Percentiles rank a stretch among this genome's conserved stretches.
These are phyloP conservation scores for Zygosaccharomyces gambellarensis DNA, from an alignment of 805 yeast species.

Conservation along the genomic window DNA sequence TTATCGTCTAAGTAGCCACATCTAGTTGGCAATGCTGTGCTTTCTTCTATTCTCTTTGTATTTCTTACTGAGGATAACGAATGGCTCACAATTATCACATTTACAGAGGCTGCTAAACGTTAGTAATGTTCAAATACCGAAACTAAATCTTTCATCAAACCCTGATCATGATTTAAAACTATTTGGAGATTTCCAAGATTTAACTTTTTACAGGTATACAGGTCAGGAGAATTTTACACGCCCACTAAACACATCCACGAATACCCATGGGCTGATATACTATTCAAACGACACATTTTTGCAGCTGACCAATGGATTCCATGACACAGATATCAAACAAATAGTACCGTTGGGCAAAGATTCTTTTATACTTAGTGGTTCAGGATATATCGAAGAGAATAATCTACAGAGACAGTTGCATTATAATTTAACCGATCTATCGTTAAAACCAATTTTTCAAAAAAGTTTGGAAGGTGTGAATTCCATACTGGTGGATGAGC, in stretches of 20 bases:
- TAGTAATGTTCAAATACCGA: conserved; percentile 11
- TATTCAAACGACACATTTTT: conserved; percentile 27
- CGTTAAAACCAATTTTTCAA: conserved; percentile 27
- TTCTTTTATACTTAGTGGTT: conserved; percentile 34
- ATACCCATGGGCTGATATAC: conserved; percentile 21
- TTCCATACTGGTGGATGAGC: conserved; percentile 46
- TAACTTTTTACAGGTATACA: conserved; percentile 24
- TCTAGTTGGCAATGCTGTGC: conserved; percentile 2
- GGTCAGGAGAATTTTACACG: conserved; percentile 34
- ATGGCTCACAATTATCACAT: conserved; percentile 20
- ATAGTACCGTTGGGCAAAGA: conserved; percentile 32
- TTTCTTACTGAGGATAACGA: not conserved
- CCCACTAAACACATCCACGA: conserved; percentile 5
- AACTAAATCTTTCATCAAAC: conserved; percentile 13
- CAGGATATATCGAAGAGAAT: conserved; percentile 27
- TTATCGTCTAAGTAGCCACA: not conserved
- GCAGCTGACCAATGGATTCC: conserved; percentile 14
- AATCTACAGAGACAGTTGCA: conserved; percentile 32
- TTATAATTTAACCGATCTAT: conserved; percentile 31
- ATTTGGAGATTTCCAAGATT: conserved; percentile 21
- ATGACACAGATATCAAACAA: conserved; percentile 17
- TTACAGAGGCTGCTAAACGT: conserved; percentile 16
- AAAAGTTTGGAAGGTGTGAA: conserved; percentile 33
- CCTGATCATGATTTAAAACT: conserved; percentile 17
- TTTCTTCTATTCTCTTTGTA: conserved; percentile 1